phyloP scores from a whole-genome alignment of 192 early-diverging fungal species.

The Backusella mclennaniae region DNA sequence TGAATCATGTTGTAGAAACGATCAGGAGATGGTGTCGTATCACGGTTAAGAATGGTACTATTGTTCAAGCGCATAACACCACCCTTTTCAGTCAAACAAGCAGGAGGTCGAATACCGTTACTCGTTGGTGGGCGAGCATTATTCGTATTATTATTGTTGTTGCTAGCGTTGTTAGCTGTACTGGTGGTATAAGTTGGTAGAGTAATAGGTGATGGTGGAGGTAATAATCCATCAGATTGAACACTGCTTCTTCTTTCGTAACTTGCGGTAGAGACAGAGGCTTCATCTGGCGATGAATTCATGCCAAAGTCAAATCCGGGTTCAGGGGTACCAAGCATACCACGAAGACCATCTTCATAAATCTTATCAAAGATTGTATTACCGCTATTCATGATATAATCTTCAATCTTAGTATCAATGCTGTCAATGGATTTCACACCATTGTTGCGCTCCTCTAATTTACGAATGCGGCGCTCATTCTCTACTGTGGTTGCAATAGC shows the following conservation, averaged over 20 bases:
- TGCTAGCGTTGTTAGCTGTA: background rate
- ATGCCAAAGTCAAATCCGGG: conserved; percentile 6
- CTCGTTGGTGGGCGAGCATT: conserved; percentile 10
- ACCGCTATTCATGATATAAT: conserved; percentile 33
- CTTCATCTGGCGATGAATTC: conserved; percentile 7
- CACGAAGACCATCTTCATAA: conserved; percentile 40
- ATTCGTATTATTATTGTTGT: background rate
- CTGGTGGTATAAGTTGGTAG: background rate
- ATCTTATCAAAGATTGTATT: conserved; percentile 44
- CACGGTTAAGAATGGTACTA: conserved; percentile 8
- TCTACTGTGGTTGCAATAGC: conserved; percentile 43
- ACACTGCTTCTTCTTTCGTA: conserved; percentile 7
- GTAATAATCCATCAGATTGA: background rate
- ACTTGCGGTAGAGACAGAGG: background rate
- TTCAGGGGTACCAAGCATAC: conserved; percentile 33
- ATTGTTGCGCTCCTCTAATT: conserved; percentile 14
- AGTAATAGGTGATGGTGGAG: conserved; percentile 12
- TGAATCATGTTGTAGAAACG: conserved; percentile 37
- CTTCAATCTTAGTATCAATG: conserved; percentile 32
- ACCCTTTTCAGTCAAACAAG: conserved; percentile 16
- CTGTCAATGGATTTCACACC: conserved; percentile 1
- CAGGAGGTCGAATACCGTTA: conserved; percentile 11
- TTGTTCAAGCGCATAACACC: background rate
- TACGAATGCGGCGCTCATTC: conserved; percentile 32
- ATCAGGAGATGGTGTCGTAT: conserved; percentile 33